A percentile compares a stretch with the other conserved stretches of the same genome.
phyloP scores from a whole-genome alignment of 345 rosid genomes.

The Chamaenerion angustifolium region DNA sequence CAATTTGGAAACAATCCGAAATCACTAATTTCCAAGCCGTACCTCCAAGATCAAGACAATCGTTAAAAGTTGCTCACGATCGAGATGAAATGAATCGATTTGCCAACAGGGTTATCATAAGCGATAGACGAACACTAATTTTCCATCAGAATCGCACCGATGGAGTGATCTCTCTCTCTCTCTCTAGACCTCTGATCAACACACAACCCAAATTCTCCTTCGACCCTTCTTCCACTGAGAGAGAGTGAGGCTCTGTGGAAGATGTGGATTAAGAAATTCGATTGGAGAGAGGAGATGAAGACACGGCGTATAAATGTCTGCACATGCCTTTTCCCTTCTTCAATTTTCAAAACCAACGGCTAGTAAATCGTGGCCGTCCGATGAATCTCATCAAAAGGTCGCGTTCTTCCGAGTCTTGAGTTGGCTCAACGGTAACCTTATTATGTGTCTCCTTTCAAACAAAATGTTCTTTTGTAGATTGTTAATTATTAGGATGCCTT shows the following conservation, averaged over 20 bases:
- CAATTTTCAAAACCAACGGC: slow-evolving; percentile 56
- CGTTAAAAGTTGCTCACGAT: slow-evolving; percentile 6
- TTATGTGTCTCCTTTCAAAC: too few relatives aligned
- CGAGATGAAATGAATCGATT: background rate
- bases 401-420: too few relatives aligned
- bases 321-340: slow-evolving; percentile 8
- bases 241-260: background rate
- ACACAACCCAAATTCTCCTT: too few relatives aligned
- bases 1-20: slow-evolving; percentile 15
- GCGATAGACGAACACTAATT: slow-evolving; percentile 27
- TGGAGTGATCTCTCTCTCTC: slow-evolving; percentile 5
- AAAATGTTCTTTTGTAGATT: too few relatives aligned
- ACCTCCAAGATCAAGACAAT: slow-evolving; percentile 8
- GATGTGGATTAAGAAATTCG: background rate
- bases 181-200: slow-evolving; percentile 3
- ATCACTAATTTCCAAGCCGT: slow-evolving; percentile 12
- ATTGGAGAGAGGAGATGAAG: background rate
- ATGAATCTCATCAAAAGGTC: slow-evolving; percentile 10
- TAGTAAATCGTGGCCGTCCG: slow-evolving; percentile 54
- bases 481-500: too few relatives aligned
- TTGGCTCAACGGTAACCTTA: too few relatives aligned
- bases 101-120: background rate
- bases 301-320: slow-evolving; percentile 47
- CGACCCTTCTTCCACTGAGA: too few relatives aligned
- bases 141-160: slow-evolving; percentile 15